phyloP scores from a whole-genome alignment of 345 rosid species.

The Ceriops tagal region DNA sequence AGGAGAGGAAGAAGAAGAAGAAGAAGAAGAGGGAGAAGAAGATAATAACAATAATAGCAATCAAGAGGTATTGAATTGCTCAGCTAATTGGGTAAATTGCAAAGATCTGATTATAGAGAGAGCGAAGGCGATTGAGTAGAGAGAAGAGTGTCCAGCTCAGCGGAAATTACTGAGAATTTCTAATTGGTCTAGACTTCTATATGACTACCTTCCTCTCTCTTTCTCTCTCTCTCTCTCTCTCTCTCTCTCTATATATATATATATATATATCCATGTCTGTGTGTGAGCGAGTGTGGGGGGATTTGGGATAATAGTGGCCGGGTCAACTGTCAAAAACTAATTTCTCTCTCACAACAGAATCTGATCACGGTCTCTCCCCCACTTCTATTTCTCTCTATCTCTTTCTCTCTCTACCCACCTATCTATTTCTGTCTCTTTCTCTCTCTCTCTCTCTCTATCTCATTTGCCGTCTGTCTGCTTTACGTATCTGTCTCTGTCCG shows the following conservation, averaged over 20 bases:
- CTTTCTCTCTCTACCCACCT: slow-evolving; percentile 25
- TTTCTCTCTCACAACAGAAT: slow-evolving; percentile 51
- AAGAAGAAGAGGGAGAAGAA: background rate
- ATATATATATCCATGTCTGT: background rate
- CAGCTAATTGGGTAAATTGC: background rate
- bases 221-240: background rate
- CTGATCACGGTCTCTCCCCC: slow-evolving; percentile 69
- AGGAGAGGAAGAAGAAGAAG: background rate
- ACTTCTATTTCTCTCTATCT: slow-evolving; percentile 31
- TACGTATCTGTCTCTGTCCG: slow-evolving; percentile 39
- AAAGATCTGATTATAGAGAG: slow-evolving; percentile 11
- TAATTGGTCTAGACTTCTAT: slow-evolving; percentile 29
- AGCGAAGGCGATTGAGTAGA: background rate
- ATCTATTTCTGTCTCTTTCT: slow-evolving; percentile 14
- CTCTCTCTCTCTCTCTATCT: slow-evolving; percentile 23
- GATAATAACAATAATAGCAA: background rate
- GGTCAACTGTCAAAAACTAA: slow-evolving; percentile 88
- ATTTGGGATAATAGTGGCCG: slow-evolving; percentile 48
- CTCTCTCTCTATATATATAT: slow-evolving; percentile 14
- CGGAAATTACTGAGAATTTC: slow-evolving; percentile 12
- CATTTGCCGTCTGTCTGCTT: slow-evolving; percentile 33
- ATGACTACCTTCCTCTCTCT: slow-evolving; percentile 9
- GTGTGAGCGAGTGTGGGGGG: slow-evolving; percentile 23
- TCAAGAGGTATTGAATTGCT: slow-evolving; percentile 17
- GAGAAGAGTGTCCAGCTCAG: slow-evolving; percentile 25